These are phyloP conservation scores for Ceratobasidium sp. DNA, from an alignment of 1,284 basidiomycete species.

Conservation along the genomic window DNA sequence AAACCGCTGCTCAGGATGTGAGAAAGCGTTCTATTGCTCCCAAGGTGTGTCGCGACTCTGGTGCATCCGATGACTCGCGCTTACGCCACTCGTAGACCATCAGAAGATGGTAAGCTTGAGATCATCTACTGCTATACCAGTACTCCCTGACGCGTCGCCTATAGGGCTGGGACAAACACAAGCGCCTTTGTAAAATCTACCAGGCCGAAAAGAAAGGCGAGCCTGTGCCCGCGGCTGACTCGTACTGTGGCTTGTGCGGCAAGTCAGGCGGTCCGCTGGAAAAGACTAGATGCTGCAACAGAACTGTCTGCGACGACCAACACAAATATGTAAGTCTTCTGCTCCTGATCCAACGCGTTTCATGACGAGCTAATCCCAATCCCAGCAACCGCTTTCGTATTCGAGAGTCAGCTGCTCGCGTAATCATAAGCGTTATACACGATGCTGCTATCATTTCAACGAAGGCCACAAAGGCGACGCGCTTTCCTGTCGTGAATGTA, in stretches of 20 bases:
- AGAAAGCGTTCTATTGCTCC: conserved; percentile 20
- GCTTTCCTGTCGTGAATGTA: not conserved
- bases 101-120: not conserved
- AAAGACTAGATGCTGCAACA: conserved; percentile 2
- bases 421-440: conserved; percentile 7
- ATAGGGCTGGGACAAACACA: conserved; percentile 9
- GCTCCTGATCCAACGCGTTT: not conserved
- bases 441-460: conserved; percentile 13
- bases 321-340: no score
- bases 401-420: conserved; percentile 7
- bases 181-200: conserved; percentile 18
- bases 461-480: conserved; percentile 6
- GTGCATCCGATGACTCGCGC: not conserved
- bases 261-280: not conserved
- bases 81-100: not conserved
- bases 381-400: not conserved
- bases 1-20: conserved; percentile 10
- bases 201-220: conserved; percentile 8
- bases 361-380: not conserved
- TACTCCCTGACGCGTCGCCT: no score
- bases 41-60: not conserved
- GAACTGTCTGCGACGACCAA: not conserved
- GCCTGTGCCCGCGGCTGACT: not conserved
- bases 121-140: no score
- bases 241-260: not conserved